Conservation (phyloP, 768 basidiomycete genomes). For the Hygrophorus russula region DNA sequence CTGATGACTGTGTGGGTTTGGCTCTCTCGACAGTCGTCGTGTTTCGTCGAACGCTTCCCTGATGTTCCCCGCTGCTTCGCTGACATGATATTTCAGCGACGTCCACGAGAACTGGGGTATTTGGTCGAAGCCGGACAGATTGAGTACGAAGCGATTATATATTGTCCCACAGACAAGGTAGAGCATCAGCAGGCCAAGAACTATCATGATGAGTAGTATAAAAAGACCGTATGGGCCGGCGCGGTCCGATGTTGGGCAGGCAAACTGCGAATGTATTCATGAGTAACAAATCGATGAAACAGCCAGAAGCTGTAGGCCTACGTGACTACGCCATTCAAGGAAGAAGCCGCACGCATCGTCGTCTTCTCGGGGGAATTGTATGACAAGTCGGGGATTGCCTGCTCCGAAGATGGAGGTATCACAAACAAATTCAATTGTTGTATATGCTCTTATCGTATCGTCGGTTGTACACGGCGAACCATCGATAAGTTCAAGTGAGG, state of each 20-base stretch:
- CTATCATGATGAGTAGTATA: conserved; percentile 49
- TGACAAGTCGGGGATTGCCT: conserved; percentile 46
- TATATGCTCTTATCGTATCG: conserved; percentile 28
- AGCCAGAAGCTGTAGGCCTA: conserved; percentile 21
- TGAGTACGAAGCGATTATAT: conserved; percentile 72
- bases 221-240: conserved; percentile 40
- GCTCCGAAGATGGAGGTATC: conserved; percentile 49
- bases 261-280: conserved; percentile 31
- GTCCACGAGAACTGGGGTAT: conserved; percentile 55
- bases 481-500: conserved; percentile 44
- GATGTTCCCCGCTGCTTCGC: conserved; percentile 32
- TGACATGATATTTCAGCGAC: conserved; percentile 36
- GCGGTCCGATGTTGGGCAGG: conserved; percentile 59
- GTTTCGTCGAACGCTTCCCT: conserved; percentile 21
- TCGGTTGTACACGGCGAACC: conserved; percentile 52
- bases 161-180: conserved; percentile 62
- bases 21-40: conserved; percentile 9
- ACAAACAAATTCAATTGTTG: conserved; percentile 70
- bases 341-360: conserved; percentile 70
- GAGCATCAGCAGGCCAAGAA: conserved; percentile 43
- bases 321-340: conserved; percentile 78
- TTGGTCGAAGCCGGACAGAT: conserved; percentile 60
- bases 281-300: neutral
- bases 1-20: conserved; percentile 13
- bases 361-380: conserved; percentile 53